Base-by-base conservation (phyloP, 306 rosid species). In the Cicer yamashitae region DNA sequence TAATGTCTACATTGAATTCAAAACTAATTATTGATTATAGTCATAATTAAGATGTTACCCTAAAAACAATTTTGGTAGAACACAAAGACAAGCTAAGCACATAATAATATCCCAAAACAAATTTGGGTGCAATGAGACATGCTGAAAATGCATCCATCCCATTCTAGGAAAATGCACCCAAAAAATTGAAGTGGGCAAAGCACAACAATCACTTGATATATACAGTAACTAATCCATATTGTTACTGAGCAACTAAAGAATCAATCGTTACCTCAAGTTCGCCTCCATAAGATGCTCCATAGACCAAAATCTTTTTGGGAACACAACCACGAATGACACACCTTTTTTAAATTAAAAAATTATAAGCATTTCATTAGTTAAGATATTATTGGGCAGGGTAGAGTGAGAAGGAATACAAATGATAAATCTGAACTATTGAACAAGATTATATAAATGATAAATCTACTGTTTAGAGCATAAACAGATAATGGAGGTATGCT, bases 241-340 rank as follows among this genome's bases (percentile, higher is more conserved):
- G 59, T 73, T 78, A 78, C 12, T 30, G 52, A 67, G 17, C 51
- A 66, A 46, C 66, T 76, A 40, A 60, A 46, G 17, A 67, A 72
- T 18, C 52, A 30, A 70, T 61, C 70, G 82, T 84, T 79, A 94
- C 98, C 97, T 90, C 88, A 77, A 94, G 87, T 15, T 94, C 98
- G 76, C 93, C 85, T 48, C 97, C 90, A 86, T 59, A 87, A 71
- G 98, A 18, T 74, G 96, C 93, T 78, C 96, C 97, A 75, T 92
- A 94, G 69, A 94, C 97, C 91, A 94, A 79, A 84, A 94, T 94
- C 93, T 94, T 94, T 77, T 94, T 94, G 52, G 98, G 98, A 85
- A 94, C 98, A 86, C 98, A 94, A 39, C 98, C 98, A 81, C 98
- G 98, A 87, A 94, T 71, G 48, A 94, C 98, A 73, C 98, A 94